Conservation (phyloP, 2,329 filamentous ascomycete genomes). For the Claviceps sp. region DNA sequence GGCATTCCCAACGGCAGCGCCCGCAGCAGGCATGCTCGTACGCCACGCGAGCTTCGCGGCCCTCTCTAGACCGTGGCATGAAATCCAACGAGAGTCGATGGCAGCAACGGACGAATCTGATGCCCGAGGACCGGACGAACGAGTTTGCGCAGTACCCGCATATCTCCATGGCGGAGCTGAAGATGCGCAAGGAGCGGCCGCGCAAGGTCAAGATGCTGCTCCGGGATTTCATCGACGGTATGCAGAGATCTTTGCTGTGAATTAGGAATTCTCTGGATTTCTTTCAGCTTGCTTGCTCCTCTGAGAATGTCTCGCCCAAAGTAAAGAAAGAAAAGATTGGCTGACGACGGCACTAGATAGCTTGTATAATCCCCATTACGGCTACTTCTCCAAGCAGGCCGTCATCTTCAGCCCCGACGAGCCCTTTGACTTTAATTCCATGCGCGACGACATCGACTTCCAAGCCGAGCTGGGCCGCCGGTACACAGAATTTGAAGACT, state of each 20-base stretch:
- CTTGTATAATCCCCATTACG: constrained; percentile 86
- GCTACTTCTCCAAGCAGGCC: constrained; percentile 92
- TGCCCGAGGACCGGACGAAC: constrained; percentile 62
- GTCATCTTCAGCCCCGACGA: constrained; percentile 90
- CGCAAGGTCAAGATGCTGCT: constrained; percentile 91
- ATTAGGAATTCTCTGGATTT: too few species aligned
- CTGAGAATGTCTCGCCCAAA: neutral
- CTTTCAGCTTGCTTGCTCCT: too few species aligned
- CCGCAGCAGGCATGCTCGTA: constrained; percentile 13
- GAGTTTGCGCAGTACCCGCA: constrained; percentile 75
- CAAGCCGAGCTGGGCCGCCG: constrained; percentile 60
- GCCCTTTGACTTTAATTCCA: constrained; percentile 73
- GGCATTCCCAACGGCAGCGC: constrained; percentile 2
- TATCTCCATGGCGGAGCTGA: constrained; percentile 71
- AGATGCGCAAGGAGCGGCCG: constrained; percentile 60
- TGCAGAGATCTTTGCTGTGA: neutral
- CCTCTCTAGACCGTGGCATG: constrained; percentile 22
- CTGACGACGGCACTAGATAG: constrained; percentile 48
- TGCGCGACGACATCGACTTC: constrained; percentile 80
- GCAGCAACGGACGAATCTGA: constrained; percentile 69
- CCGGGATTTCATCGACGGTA: constrained; percentile 93
- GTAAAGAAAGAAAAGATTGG: neutral
- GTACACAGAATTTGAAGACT: constrained; percentile 84
- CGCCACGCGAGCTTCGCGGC: constrained; percentile 16
- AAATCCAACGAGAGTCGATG: constrained; percentile 55